Base-by-base conservation (phyloP, 1,139 yeast genomes). In the Geotrichum aggregatum region DNA sequence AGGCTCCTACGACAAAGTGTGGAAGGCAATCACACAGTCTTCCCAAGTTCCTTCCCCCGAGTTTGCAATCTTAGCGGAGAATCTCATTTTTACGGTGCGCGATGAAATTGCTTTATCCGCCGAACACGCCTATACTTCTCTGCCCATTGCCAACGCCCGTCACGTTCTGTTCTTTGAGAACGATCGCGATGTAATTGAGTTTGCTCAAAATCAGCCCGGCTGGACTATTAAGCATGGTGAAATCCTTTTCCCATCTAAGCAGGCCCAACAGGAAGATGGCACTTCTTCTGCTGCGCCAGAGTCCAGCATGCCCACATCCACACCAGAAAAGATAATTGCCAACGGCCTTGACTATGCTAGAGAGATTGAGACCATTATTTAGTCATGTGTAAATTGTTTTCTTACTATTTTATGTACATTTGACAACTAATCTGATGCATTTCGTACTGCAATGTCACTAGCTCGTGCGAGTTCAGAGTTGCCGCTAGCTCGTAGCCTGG, bases 1-100 rank as follows among this genome's bases (percentile, higher is more conserved):
- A 69, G 98, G 98, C 44, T 86, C 92, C 59, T 92, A 91, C 69
- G 94, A 88, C 68, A 87, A 87, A 71, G 92, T 92, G 52, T 87
- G 95, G 87, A 84, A 83, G 61, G 78, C 87, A 52, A 79, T 84
- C 72, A 74, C 75, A 4, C 71, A 71, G 56, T 57, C 64, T 49
- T 60, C 70, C 45, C 69, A 79, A 63, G 76, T 77, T 50, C 82
- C 82, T 16, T 69, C 76, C 16, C 73, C 72, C 18, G 77, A 73
- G 58, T 73, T 71, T 56, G 71, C 72, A 33, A 62, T 72, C 31
- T 61, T 73, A 47, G 73, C 75, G 28, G 72, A 70, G 56, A 61
- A 87, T 28, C 77, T 89, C 66, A 79, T 83, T 62, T 76, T 77
- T 61, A 87, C 96, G 5, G 83, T 88, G 57, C 79, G 98, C 61